These are phyloP conservation scores for Collybia nuda DNA, from an alignment of 768 basidiomycete species.

Conservation along the genomic window DNA sequence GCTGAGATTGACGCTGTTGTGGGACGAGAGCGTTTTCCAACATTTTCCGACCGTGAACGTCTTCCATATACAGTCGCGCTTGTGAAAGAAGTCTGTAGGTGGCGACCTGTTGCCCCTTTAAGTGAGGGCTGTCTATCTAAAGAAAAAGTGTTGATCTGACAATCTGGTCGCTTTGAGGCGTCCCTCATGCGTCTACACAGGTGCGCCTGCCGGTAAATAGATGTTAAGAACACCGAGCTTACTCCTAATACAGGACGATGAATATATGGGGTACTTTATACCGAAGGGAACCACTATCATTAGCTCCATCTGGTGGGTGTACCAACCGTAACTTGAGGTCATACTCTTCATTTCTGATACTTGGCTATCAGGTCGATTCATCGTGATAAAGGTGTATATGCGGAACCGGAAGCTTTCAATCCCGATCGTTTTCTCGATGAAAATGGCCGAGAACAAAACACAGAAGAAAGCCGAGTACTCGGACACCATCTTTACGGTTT, in stretches of 20 bases:
- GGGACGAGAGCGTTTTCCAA: slow-evolving; percentile 14
- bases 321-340: not conserved
- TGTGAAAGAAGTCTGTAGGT: slow-evolving; percentile 15
- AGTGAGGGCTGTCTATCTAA: slow-evolving; percentile 2
- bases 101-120: slow-evolving; percentile 13
- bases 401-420: slow-evolving; percentile 8
- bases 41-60: slow-evolving; percentile 13
- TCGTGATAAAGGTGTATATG: slow-evolving; percentile 10
- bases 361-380: slow-evolving; percentile 14
- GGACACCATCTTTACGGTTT: slow-evolving; percentile 15
- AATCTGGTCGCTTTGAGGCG: too few relatives aligned
- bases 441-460: slow-evolving; percentile 3
- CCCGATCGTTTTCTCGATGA: slow-evolving; percentile 13
- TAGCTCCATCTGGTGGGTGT: not conserved
- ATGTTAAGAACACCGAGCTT: slow-evolving; percentile 11
- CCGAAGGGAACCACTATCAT: slow-evolving; percentile 15
- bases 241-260: slow-evolving; percentile 12
- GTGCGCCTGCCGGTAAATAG: not conserved
- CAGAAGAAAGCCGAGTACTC: slow-evolving; percentile 8
- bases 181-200: not conserved
- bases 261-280: slow-evolving; percentile 11
- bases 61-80: slow-evolving; percentile 15
- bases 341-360: slow-evolving; percentile 10
- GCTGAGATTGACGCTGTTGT: slow-evolving; percentile 16
- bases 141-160: too few relatives aligned